These are phyloP conservation scores for Metschnikowia hibisci DNA, from an alignment of 805 yeast species.

Conservation along the genomic window DNA sequence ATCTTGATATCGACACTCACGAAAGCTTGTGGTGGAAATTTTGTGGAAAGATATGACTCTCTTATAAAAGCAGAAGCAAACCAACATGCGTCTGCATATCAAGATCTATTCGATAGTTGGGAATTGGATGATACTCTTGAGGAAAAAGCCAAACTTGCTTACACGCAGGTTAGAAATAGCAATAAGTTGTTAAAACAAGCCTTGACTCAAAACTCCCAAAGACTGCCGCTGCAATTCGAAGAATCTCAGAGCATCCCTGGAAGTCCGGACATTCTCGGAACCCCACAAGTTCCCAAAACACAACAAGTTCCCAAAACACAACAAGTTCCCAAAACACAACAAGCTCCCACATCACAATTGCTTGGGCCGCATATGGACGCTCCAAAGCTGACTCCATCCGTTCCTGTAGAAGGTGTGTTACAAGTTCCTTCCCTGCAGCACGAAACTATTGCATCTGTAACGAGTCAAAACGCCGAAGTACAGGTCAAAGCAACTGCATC, in stretches of 20 bases:
- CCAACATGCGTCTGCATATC: neutral
- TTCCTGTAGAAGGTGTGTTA: neutral
- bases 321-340: too few species aligned
- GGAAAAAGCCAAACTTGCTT: neutral
- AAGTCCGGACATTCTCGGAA: too few species aligned
- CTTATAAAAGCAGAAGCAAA: conserved; percentile 6
- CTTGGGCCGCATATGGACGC: neutral
- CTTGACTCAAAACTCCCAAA: conserved; percentile 1
- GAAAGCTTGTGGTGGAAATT: conserved; percentile 5
- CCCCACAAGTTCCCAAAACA: too few species aligned
- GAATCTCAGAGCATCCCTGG: neutral
- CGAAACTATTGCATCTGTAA: neutral
- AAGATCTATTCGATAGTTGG: conserved; percentile 9
- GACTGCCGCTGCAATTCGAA: neutral
- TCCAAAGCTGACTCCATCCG: neutral
- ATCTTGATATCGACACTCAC: conserved; percentile 9
- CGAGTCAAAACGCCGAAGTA: neutral
- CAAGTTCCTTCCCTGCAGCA: neutral
- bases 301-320: too few species aligned
- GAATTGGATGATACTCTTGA: neutral
- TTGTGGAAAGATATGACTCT: conserved; percentile 4
- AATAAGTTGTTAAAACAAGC: neutral
- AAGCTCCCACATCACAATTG: too few species aligned
- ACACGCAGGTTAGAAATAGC: neutral
- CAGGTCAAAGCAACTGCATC: neutral